These are phyloP conservation scores for Backusella psychrophila DNA, from an alignment of 192 early-diverging fungal species.

Conservation along the genomic window DNA sequence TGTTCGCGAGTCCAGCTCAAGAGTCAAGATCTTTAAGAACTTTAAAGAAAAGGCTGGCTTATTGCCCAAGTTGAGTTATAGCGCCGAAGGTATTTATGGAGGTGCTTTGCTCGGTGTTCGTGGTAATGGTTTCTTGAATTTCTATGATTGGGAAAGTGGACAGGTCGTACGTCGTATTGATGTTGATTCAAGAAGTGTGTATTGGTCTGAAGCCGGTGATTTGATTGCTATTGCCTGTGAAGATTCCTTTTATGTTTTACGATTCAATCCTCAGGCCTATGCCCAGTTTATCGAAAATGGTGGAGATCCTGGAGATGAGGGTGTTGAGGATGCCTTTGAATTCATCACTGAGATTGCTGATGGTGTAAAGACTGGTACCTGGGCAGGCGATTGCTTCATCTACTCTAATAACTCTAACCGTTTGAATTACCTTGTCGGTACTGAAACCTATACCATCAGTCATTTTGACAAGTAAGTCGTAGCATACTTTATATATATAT, in stretches of 20 bases:
- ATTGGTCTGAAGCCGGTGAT: constrained; percentile 95
- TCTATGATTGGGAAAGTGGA: constrained; percentile 99
- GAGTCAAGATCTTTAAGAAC: constrained; percentile 88
- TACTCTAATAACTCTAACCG: constrained; percentile 91
- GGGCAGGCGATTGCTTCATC: constrained; percentile 99
- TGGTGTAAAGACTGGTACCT: constrained; percentile 90
- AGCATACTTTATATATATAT: neutral
- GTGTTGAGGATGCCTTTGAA: constrained; percentile 94
- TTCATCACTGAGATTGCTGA: constrained; percentile 92
- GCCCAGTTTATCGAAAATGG: constrained; percentile 66
- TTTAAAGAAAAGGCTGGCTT: constrained; percentile 89
- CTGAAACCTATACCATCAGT: constrained; percentile 88
- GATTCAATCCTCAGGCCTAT: constrained; percentile 88
- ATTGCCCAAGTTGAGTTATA: constrained; percentile 68
- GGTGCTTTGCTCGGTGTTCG: constrained; percentile 90
- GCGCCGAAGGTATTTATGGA: constrained; percentile 93
- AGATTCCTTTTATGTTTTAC: constrained; percentile 93
- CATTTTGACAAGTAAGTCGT: constrained; percentile 87
- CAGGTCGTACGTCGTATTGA: constrained; percentile 90
- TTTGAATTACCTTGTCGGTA: constrained; percentile 95
- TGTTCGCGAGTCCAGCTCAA: constrained; percentile 90
- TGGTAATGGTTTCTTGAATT: constrained; percentile 81
- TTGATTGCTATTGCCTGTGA: constrained; percentile 90
- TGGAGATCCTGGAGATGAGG: constrained; percentile 80
- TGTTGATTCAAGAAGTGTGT: constrained; percentile 82